Conservation (phyloP, 805 yeast species). For the Saturnispora besseyi region DNA sequence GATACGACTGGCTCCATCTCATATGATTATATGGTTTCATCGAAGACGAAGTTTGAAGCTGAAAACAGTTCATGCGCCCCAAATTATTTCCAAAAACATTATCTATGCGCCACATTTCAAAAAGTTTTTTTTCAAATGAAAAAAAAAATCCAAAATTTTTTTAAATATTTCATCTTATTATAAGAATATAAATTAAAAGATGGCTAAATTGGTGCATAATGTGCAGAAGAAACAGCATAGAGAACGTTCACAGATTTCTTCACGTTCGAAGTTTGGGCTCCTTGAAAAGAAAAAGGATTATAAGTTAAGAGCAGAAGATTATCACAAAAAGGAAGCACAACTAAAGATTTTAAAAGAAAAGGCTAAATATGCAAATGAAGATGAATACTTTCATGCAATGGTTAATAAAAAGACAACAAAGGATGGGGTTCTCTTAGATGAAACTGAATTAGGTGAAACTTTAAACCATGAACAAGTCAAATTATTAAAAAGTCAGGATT, state of each 20-base stretch:
- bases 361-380: constrained; percentile 73
- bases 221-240: constrained; percentile 94
- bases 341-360: constrained; percentile 65
- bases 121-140: background rate
- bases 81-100: background rate
- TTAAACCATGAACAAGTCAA: constrained; percentile 68
- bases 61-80: background rate
- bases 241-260: constrained; percentile 82
- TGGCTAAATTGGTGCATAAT: constrained; percentile 80
- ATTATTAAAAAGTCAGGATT: constrained; percentile 83
- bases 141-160: background rate
- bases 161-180: background rate
- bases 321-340: constrained; percentile 50
- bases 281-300: constrained; percentile 90
- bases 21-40: too few relatives aligned
- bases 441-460: constrained; percentile 48
- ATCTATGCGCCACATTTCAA: constrained; percentile 1
- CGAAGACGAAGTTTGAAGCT: too few relatives aligned
- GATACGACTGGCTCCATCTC: background rate
- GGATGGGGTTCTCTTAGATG: constrained; percentile 57
- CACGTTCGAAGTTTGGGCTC: constrained; percentile 68
- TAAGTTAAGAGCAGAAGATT: constrained; percentile 46
- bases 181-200: constrained; percentile 18
- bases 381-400: constrained; percentile 97
- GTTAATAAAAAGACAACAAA: constrained; percentile 56